Conservation (phyloP, 345 rosid species). For the Hibiscus syriacus region DNA sequence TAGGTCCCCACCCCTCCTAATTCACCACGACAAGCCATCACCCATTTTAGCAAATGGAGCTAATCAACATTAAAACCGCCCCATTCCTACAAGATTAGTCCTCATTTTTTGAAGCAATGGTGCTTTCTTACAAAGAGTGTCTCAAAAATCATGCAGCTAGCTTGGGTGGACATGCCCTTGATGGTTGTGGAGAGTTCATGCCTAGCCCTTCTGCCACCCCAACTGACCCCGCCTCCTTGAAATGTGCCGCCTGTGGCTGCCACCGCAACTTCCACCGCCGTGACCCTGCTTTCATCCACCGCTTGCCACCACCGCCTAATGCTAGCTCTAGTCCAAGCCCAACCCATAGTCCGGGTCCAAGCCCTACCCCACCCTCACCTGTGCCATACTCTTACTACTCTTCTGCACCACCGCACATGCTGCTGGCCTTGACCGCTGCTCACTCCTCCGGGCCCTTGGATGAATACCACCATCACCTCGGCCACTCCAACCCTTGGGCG, state of each 20-base stretch:
- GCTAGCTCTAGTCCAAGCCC: slow-evolving; percentile 31
- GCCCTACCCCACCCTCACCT: slow-evolving; percentile 39
- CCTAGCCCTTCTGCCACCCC: slow-evolving; percentile 27
- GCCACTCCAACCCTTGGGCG: slow-evolving; percentile 2
- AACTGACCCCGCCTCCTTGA: slow-evolving; percentile 45
- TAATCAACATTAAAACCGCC: slow-evolving; percentile 10
- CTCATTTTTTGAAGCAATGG: slow-evolving; percentile 12
- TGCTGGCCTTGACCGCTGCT: slow-evolving; percentile 43
- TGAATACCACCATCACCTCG: slow-evolving; percentile 18
- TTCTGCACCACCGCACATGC: slow-evolving; percentile 56
- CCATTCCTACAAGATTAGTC: slow-evolving; percentile 9
- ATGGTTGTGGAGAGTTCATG: slow-evolving; percentile 95
- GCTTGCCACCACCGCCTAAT: slow-evolving; percentile 8
- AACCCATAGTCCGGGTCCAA: slow-evolving; percentile 24
- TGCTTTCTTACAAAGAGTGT: slow-evolving; percentile 66
- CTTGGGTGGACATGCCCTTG: slow-evolving; percentile 68
- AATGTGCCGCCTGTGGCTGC: slow-evolving; percentile 86
- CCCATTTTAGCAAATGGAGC: slow-evolving; percentile 10
- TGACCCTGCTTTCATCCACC: slow-evolving; percentile 24
- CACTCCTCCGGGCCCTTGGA: slow-evolving; percentile 26
- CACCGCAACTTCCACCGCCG: slow-evolving; percentile 96
- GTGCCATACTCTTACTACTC: slow-evolving; percentile 54
- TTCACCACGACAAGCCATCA: neutral
- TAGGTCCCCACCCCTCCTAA: slow-evolving; percentile 2
- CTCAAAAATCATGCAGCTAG: slow-evolving; percentile 72